phyloP scores from a whole-genome alignment of 352 stramenopile species.

The Phytophthora capsici region DNA sequence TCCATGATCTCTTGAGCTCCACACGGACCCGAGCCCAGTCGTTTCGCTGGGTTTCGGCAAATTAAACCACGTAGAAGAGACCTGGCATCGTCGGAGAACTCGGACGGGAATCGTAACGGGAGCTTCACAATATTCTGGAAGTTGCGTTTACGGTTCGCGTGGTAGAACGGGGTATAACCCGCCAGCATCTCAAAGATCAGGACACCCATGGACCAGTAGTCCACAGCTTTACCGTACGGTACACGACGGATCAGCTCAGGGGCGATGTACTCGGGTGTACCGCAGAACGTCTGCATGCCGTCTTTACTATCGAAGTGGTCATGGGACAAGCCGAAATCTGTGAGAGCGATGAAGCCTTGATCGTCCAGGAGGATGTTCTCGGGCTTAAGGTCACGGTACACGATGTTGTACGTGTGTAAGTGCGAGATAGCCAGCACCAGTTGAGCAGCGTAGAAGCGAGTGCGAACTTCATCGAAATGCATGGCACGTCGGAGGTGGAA shows the following conservation, averaged over 20 bases:
- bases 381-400: slow-evolving; percentile 88
- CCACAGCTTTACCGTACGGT: slow-evolving; percentile 80
- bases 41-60: slow-evolving; percentile 76
- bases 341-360: slow-evolving; percentile 85
- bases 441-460: slow-evolving; percentile 84
- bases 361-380: slow-evolving; percentile 90
- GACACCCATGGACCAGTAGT: slow-evolving; percentile 90
- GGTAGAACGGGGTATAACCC: slow-evolving; percentile 81
- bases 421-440: slow-evolving; percentile 83
- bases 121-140: slow-evolving; percentile 90
- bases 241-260: slow-evolving; percentile 78
- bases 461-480: slow-evolving; percentile 72
- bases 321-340: slow-evolving; percentile 88
- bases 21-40: slow-evolving; percentile 70
- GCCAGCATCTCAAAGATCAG: slow-evolving; percentile 88
- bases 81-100: slow-evolving; percentile 82
- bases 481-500: slow-evolving; percentile 78
- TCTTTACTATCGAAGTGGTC: slow-evolving; percentile 83
- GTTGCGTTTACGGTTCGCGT: slow-evolving; percentile 81
- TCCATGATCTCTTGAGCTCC: slow-evolving; percentile 84
- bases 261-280: slow-evolving; percentile 88
- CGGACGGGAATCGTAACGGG: slow-evolving; percentile 68
- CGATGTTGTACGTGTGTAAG: slow-evolving; percentile 86
- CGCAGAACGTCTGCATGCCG: slow-evolving; percentile 82
- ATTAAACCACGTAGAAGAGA: slow-evolving; percentile 78